These are phyloP conservation scores for Turritis glabra DNA, from an alignment of 345 rosid species.

Conservation along the genomic window DNA sequence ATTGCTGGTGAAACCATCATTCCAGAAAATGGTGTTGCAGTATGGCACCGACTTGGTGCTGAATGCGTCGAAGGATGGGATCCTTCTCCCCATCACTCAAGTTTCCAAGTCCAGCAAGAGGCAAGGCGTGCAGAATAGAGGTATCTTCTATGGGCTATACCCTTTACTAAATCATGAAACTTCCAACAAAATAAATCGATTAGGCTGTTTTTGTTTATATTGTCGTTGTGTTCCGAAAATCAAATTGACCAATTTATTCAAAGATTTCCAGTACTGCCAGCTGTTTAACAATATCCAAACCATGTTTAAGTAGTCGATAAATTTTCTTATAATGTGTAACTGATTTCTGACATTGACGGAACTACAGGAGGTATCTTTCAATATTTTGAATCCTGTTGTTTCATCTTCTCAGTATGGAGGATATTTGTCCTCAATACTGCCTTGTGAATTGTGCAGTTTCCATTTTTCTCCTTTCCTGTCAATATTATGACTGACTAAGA, in stretches of 20 bases:
- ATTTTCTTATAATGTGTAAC: not conserved
- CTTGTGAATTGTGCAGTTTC: not conserved
- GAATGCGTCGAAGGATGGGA: conserved; percentile 66
- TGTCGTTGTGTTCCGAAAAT: not conserved
- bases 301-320: conserved; percentile 9
- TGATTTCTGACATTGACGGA: not conserved
- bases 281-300: not conserved
- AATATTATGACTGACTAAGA: conserved; percentile 36
- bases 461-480: not conserved
- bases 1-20: conserved; percentile 74
- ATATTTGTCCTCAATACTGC: conserved; percentile 2
- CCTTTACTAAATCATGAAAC: conserved; percentile 9
- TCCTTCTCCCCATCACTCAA: conserved; percentile 66
- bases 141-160: conserved; percentile 41
- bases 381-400: conserved; percentile 5
- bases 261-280: not conserved
- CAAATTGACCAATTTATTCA: not conserved
- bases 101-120: conserved; percentile 56
- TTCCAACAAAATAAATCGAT: not conserved
- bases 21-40: conserved; percentile 70
- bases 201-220: not conserved
- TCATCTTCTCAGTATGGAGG: not conserved
- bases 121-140: conserved; percentile 49
- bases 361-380: not conserved
- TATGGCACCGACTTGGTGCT: conserved; percentile 64